A percentile compares a stretch with the other conserved stretches of the same genome.
Evolutionary conservation across 2,329 filamentous ascomycete genomes (phyloP).

Genomic region (Claviceps monticola): DNA sequence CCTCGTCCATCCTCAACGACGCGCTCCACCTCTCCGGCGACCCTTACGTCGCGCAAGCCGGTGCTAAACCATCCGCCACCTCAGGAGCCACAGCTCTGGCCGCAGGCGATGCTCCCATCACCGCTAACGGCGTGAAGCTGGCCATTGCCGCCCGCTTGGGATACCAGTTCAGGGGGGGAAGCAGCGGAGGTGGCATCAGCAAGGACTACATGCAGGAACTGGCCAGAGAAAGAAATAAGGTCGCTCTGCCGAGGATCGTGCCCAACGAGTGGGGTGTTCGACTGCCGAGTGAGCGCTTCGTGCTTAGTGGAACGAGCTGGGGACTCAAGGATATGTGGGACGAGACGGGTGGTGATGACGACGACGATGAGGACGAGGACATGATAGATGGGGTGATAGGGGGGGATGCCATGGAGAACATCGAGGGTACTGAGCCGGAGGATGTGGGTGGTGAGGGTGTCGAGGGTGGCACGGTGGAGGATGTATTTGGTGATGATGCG

Average conservation of each 20-base stretch:
- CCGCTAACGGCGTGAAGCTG: constrained; percentile 54
- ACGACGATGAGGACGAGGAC: constrained; percentile 25
- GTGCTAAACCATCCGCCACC: constrained; percentile 34
- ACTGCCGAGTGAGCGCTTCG: constrained; percentile 54
- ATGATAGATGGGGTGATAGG: constrained; percentile 20
- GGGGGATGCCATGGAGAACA: constrained; percentile 36
- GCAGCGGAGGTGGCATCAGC: constrained; percentile 38
- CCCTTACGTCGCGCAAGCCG: constrained; percentile 48
- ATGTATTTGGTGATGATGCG: constrained; percentile 39
- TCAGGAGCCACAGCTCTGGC: constrained; percentile 34
- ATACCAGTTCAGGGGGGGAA: constrained; percentile 51
- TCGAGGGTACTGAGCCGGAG: constrained; percentile 27
- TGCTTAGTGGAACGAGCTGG: constrained; percentile 53
- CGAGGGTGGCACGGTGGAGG: constrained; percentile 37
- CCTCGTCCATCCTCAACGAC: constrained; percentile 55
- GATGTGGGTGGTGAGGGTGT: constrained; percentile 32
- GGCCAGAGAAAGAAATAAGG: constrained; percentile 56
- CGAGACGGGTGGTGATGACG: constrained; percentile 29
- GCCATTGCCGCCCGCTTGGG: constrained; percentile 55
- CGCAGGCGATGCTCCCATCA: constrained; percentile 42
- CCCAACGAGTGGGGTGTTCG: constrained; percentile 55
- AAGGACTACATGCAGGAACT: constrained; percentile 69
- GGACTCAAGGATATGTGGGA: constrained; percentile 47
- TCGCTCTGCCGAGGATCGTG: constrained; percentile 47
- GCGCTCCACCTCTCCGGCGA: constrained; percentile 55